These are phyloP conservation scores for Melampsora larici-populina DNA, from an alignment of 1,284 basidiomycete species.

Conservation along the genomic window DNA sequence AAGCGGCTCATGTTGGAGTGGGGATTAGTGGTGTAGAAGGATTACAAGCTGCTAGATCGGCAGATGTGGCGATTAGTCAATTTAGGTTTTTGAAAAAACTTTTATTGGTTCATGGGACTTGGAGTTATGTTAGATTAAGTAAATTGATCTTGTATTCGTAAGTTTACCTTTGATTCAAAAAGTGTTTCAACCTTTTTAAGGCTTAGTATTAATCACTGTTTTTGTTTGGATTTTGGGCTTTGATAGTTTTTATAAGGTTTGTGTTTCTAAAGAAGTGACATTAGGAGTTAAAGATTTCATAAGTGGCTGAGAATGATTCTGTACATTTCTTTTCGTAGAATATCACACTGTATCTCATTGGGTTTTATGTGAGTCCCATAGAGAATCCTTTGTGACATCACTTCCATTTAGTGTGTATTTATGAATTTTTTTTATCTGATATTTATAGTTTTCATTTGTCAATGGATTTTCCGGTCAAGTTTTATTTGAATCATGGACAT, in stretches of 20 bases:
- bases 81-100: constrained; percentile 96
- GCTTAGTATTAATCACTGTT: not conserved
- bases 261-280: not conserved
- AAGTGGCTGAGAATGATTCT: not conserved
- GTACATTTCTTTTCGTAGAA: constrained; percentile 13
- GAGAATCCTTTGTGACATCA: too few species aligned
- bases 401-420: not conserved
- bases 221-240: not conserved
- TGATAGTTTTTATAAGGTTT: constrained; percentile 40
- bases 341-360: constrained; percentile 41
- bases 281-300: not conserved
- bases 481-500: constrained; percentile 96
- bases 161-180: not conserved
- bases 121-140: constrained; percentile 92
- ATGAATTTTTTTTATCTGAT: not conserved
- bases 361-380: constrained; percentile 35
- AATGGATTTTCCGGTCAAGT: constrained; percentile 99
- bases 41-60: constrained; percentile 91
- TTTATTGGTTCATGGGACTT: constrained; percentile 92
- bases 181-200: constrained; percentile 2
- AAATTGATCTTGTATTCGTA: constrained; percentile 73
- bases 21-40: constrained; percentile 99
- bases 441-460: constrained; percentile 78
- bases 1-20: constrained; percentile 75
- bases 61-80: constrained; percentile 96